Evolutionary conservation across 2,329 filamentous ascomycete genomes (phyloP), one percentile per base, ranked within the genome.

Genomic region (Alternaria gaisen): DNA sequence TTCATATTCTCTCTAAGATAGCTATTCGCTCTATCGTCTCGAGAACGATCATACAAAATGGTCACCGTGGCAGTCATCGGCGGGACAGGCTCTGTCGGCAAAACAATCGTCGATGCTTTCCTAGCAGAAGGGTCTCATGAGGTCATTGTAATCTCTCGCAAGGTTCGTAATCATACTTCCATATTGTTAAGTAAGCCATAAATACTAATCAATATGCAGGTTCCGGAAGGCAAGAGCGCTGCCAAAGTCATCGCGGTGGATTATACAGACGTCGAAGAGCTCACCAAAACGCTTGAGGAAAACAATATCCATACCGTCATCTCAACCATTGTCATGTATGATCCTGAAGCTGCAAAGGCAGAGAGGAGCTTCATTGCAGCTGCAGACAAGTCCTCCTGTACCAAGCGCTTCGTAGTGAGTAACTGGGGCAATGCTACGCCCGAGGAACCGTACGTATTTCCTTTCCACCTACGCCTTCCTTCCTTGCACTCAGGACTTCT

Each of bases 51-150:
- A 2, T 41, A 41, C 58, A 56, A 32, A 44, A 83, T 82, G 81
- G 67, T 74, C 14, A 69, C 79, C 20, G 73, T 85, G 40, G 83
- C 81, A 51, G 78, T 85, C 16, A 80, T 81, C 5, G 83, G 83
- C 50, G 83, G 83, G 14, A 81, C 79, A 1, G 82, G 83, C 24
- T 74, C 73, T n/a, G 71, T 85, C 2, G 83, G 83, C 12, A 78
- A 77, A 18, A 79, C 82, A 2, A 75, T 86, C 30, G 80, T 85
- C 20, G 82, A 85, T 18, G 79, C 74, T 22, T 63, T 85, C 16
- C 64, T 64, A 9, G 74, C 67, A 24, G 70, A 63, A 18, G 74
- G 56, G 44, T 77, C 79, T 42, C 76, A 81, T 55, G 59, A 81
- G 11, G 73, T 83, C 11, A 70, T 81, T 44, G 73, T 84, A 4